Evolutionary conservation across 805 yeast genomes (phyloP).

Genomic region (Hanseniaspora lachancei): DNA sequence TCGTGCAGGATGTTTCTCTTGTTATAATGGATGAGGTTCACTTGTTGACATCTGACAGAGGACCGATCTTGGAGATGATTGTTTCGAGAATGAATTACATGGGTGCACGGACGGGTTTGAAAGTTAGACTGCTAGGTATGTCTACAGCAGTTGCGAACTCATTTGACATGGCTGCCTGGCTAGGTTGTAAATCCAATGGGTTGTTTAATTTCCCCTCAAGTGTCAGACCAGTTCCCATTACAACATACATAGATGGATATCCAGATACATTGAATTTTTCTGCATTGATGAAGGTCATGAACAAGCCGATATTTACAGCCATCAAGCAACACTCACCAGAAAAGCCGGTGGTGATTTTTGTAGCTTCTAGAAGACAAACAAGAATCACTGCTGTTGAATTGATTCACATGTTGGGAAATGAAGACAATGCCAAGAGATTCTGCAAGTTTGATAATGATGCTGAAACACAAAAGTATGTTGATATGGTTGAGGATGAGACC

Average conservation of each 20-base stretch:
- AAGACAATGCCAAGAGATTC: constrained; percentile 49
- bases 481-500: constrained; percentile 81
- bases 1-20: constrained; percentile 70
- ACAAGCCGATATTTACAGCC: constrained; percentile 77
- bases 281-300: constrained; percentile 56
- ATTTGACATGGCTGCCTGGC: constrained; percentile 84
- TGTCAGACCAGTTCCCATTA: constrained; percentile 86
- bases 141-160: constrained; percentile 91
- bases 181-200: constrained; percentile 82
- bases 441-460: constrained; percentile 57
- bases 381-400: constrained; percentile 66
- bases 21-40: constrained; percentile 94
- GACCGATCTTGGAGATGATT: constrained; percentile 88
- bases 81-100: constrained; percentile 68
- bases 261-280: constrained; percentile 68
- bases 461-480: constrained; percentile 67
- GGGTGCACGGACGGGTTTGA: constrained; percentile 60
- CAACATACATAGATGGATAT: constrained; percentile 80
- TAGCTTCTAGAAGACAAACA: constrained; percentile 90
- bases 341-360: constrained; percentile 88
- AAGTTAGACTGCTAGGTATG: constrained; percentile 79
- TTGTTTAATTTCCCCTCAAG: constrained; percentile 86
- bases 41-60: constrained; percentile 91
- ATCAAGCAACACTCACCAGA: constrained; percentile 88
- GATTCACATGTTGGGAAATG: constrained; percentile 55